These are phyloP conservation scores for Gelatoporia subvermispora DNA, from an alignment of 768 basidiomycete genomes.

Conservation along the genomic window DNA sequence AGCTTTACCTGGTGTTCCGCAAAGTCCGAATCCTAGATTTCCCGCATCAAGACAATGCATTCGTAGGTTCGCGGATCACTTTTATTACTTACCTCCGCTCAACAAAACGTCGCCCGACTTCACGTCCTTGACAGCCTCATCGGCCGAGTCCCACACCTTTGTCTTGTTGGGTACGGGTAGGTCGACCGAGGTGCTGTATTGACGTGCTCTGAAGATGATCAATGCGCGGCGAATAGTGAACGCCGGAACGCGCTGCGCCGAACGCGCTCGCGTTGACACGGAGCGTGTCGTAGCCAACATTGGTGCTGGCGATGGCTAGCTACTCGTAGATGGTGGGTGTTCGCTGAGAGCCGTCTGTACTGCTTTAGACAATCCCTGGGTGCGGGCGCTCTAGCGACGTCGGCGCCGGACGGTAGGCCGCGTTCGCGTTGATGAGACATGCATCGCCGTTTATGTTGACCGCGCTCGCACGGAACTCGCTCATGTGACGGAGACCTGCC, in stretches of 20 bases:
- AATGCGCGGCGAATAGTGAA: background rate
- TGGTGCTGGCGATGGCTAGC: too few species aligned
- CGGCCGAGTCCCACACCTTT: constrained; percentile 79
- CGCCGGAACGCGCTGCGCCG: background rate
- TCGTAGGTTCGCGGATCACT: background rate
- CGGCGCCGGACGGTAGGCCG: too few species aligned
- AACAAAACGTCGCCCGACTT: constrained; percentile 76
- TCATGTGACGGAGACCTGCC: background rate
- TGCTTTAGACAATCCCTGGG: too few species aligned
- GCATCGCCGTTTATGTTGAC: too few species aligned
- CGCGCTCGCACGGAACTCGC: background rate
- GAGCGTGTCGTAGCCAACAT: constrained; percentile 3
- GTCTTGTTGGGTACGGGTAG: constrained; percentile 31
- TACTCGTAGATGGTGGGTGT: too few species aligned
- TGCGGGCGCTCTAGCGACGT: too few species aligned
- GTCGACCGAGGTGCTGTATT: constrained; percentile 16
- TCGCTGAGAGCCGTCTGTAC: too few species aligned
- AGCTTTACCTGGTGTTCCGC: constrained; percentile 75
- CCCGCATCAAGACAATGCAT: background rate
- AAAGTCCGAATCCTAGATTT: constrained; percentile 75
- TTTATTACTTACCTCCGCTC: constrained; percentile 61
- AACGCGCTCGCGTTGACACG: background rate
- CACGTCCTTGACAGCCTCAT: constrained; percentile 80
- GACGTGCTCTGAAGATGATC: background rate
- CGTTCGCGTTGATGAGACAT: too few species aligned